Evolutionary conservation across 805 yeast genomes (phyloP).

Genomic region (Sporopachydermia quercuum): DNA sequence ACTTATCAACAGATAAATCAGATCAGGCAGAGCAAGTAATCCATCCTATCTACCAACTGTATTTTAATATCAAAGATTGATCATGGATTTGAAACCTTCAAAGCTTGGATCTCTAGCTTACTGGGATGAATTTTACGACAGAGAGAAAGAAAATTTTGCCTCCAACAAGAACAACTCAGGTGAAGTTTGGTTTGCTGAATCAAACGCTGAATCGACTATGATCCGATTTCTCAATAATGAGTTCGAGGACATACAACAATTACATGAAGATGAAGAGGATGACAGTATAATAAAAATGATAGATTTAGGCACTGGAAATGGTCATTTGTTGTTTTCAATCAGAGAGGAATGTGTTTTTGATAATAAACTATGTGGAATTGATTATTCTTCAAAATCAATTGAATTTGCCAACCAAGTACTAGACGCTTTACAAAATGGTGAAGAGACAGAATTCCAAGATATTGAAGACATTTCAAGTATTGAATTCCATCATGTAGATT

Average conservation of each 20-base stretch:
- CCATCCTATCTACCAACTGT: too few species aligned
- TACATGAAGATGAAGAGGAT: constrained; percentile 13
- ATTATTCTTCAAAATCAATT: constrained; percentile 74
- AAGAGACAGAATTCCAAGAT: constrained; percentile 10
- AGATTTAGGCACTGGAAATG: constrained; percentile 95
- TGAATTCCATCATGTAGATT: constrained; percentile 53
- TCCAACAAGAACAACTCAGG: constrained; percentile 78
- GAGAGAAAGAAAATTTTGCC: constrained; percentile 57
- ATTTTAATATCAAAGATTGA: too few species aligned
- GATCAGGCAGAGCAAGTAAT: too few species aligned
- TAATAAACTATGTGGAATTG: constrained; percentile 58
- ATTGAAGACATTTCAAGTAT: constrained; percentile 18
- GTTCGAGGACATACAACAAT: constrained; percentile 17
- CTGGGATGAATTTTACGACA: constrained; percentile 79
- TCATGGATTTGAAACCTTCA: constrained; percentile 44
- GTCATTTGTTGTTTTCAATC: constrained; percentile 67
- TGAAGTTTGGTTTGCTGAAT: constrained; percentile 92
- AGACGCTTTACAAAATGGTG: constrained; percentile 19
- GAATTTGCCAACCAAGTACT: constrained; percentile 56
- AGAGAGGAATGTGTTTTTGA: constrained; percentile 43
- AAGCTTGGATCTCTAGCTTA: constrained; percentile 78
- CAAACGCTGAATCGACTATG: constrained; percentile 82
- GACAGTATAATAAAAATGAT: constrained; percentile 28
- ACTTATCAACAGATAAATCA: too few species aligned
- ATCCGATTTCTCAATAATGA: constrained; percentile 51